Evolutionary conservation across 805 yeast genomes (phyloP), one percentile per base, ranked within the genome.

Genomic region (Nakazawaea laoshanensis): DNA sequence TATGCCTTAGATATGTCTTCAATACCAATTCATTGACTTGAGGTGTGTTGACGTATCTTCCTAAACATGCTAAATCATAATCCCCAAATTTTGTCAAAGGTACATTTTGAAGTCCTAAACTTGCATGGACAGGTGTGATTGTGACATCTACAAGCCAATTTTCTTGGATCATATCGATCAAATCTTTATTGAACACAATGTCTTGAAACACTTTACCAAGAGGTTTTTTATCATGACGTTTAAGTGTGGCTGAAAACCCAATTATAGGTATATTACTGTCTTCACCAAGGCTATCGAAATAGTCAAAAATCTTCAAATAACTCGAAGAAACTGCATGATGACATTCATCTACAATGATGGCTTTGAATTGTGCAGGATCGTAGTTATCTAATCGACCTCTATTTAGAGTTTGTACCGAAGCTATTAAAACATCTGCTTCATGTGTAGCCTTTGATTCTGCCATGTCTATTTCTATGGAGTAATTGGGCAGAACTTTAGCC

Each of bases 211-310:
- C 72, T 13, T 55, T 46, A 9, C 70, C 67, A 28, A 89, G 53
- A 0, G 77, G 65, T 34, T 63, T 58, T 4, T 71, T 74, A 52
- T 88, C 97, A n/a, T 72, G 70, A 36, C 97, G 57, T 44, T 74
- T 75, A 48, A 88, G 54, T 0, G 97, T 88, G 0, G 96, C 97
- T 10, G 94, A 79, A 43, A 89, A 85, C 2, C 97, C 96, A 11
- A 85, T 61, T 0, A 85, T 71, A 2, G 74, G 69, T 2, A 78
- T 62, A 1, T 56, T 55, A 36, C 73, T 58, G 1, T 59, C 50
- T 0, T 57, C 42, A 4, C 12, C 18, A 24, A 52, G 44, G 6
- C 78, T 77, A 1, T 61, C 59, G 45, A 88, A 85, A 46, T 83
- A 64, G 3, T 61, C 50, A 33, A 85, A 50, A 1, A 87, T 63